A percentile compares a stretch with the other conserved stretches of the same genome.
phyloP scores from a whole-genome alignment of 2,329 filamentous ascomycete species.

The Lasiodiplodia sp. region DNA sequence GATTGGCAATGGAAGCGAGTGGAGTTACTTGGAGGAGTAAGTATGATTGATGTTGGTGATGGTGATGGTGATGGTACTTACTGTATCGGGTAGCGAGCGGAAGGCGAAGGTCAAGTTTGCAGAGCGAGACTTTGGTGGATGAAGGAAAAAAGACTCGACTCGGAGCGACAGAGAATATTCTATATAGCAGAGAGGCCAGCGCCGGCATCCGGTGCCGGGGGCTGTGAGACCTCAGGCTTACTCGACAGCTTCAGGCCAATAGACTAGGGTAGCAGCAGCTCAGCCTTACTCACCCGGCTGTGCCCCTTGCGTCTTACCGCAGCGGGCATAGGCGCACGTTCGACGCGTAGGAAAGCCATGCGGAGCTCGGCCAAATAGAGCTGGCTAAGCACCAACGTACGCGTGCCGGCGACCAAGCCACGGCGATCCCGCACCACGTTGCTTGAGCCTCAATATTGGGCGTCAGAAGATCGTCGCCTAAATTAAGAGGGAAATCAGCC shows the following conservation, averaged over 20 bases:
- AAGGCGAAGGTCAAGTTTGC: neutral
- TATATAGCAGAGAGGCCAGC: neutral
- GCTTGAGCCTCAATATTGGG: neutral
- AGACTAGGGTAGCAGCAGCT: neutral
- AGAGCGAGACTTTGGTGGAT: neutral
- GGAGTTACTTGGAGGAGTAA: neutral
- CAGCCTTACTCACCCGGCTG: slow-evolving; percentile 15
- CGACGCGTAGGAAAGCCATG: neutral
- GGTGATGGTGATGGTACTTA: neutral
- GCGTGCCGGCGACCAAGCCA: slow-evolving; percentile 6
- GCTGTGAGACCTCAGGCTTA: slow-evolving; percentile 7
- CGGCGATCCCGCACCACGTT: neutral
- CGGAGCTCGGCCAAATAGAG: neutral
- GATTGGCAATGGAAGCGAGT: neutral
- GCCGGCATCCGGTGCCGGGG: neutral
- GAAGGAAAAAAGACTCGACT: neutral
- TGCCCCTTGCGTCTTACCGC: slow-evolving; percentile 3
- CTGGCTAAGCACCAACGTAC: slow-evolving; percentile 10
- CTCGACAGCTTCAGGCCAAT: slow-evolving; percentile 11
- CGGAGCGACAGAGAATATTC: neutral
- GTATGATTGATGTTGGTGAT: neutral
- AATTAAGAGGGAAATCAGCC: neutral
- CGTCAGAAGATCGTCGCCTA: slow-evolving; percentile 1
- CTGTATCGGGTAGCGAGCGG: slow-evolving; percentile 1
- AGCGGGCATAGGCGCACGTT: neutral